These are phyloP conservation scores for Rhododendron kiyosumense DNA, from an alignment of 148 eudicot species.

Conservation along the genomic window DNA sequence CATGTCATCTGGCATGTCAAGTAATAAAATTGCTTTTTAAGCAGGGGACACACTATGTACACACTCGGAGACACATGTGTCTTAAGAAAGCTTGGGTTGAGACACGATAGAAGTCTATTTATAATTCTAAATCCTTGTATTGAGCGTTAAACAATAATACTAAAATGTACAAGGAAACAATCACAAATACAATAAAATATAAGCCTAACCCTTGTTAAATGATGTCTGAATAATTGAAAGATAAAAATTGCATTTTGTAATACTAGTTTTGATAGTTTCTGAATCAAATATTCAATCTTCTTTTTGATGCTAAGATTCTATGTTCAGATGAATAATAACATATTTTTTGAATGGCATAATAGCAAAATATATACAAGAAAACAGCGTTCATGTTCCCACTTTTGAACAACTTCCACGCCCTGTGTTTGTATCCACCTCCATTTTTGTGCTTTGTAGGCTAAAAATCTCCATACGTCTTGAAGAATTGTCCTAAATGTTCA, in stretches of 20 bases:
- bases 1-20: neutral
- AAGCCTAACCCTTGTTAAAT: neutral
- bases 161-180: neutral
- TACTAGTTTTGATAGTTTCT: neutral
- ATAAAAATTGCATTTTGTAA: neutral
- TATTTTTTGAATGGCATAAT: neutral
- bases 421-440: neutral
- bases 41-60: neutral
- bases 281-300: neutral
- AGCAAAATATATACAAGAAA: neutral
- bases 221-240: neutral
- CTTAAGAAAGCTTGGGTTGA: neutral
- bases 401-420: neutral
- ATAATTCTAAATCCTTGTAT: neutral
- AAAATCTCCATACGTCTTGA: neutral
- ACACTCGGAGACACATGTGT: neutral
- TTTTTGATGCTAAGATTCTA: neutral
- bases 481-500: neutral
- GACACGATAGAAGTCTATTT: neutral
- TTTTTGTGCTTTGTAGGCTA: neutral
- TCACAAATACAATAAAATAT: neutral
- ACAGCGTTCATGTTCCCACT: neutral
- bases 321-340: neutral
- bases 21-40: neutral
- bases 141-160: neutral